Evolutionary conservation across 176 grass and related monocot genomes (phyloP), one percentile per base, ranked within the genome.

Genomic region (Rhipidocladum racemiflorum): DNA sequence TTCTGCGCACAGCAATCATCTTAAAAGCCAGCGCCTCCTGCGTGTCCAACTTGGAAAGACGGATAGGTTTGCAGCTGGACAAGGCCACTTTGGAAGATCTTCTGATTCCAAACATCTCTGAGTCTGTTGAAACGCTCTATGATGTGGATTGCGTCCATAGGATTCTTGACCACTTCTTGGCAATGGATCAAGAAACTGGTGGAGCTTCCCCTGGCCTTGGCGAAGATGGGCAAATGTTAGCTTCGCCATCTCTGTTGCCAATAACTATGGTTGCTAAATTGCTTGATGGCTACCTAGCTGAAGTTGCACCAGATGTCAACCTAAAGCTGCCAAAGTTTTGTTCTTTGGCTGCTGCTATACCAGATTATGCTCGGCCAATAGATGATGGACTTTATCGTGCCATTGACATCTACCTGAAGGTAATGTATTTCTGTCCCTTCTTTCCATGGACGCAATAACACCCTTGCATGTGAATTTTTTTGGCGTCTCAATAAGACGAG

Each of bases 401-500:
- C 61, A 82, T 97, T 63, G 94, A 97, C 86, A 97, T 94, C 61
- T 97, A 91, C 65, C 79, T 97, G 14, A 94, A 94, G 89, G 94
- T 94, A 88, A 93, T 65, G 1, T 21, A 80, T 74, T 49, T 30
- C 23, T 61, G 44, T 0, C 2, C 0, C 54, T 68, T 48, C 20
- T 74, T 54, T 73, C 18, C 2, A 16, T 59, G 49, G 34, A 54
- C 7, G 1, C 9, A 30, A 25, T 40, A 16, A 1, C 42, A 32
- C 12, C 4, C 53, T 50, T 14, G 0, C 40, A 42, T 56, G 11
- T 81, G 30, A 68, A 54, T 16, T 3, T 28, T 61, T 35, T 38
- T 21, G 2, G 3, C 49, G 6, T 20, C 24, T 68, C 0, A 13
- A 35, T 29, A 59, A 46, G 18, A 45, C 21, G 74, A 50, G 63